A percentile compares a stretch with the other conserved stretches of the same genome.
Evolutionary conservation across 805 yeast species (phyloP).

Genomic region (Spathaspora passalidarum): DNA sequence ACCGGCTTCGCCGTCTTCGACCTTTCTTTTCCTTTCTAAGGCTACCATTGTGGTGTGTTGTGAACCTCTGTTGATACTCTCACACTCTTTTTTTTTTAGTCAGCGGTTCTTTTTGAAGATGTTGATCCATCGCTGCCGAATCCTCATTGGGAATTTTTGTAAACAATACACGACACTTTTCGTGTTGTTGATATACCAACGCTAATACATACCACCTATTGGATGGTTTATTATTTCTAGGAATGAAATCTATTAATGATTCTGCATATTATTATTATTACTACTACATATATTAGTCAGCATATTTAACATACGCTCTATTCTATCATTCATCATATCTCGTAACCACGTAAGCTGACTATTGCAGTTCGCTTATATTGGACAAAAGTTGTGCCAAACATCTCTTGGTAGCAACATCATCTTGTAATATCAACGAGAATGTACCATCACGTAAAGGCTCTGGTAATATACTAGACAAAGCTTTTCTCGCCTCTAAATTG

Average conservation of each 20-base stretch:
- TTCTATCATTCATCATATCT: neutral
- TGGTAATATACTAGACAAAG: constrained; percentile 79
- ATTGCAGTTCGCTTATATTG: constrained; percentile 43
- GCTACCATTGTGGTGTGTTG: constrained; percentile 39
- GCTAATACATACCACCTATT: neutral
- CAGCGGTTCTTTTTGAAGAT: neutral
- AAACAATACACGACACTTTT: neutral
- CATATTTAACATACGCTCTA: neutral
- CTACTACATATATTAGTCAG: neutral
- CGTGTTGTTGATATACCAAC: no score
- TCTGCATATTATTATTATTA: neutral
- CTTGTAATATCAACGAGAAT: constrained; percentile 72
- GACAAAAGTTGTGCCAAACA: constrained; percentile 80
- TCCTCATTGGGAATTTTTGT: neutral
- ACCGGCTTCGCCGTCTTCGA: constrained; percentile 14
- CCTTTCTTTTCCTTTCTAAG: constrained; percentile 33
- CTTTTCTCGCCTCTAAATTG: constrained; percentile 85
- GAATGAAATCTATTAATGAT: neutral
- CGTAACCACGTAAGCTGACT: neutral
- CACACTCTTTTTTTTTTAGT: no score
- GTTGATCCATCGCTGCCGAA: neutral
- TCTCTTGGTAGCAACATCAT: constrained; percentile 83
- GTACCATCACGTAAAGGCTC: constrained; percentile 86
- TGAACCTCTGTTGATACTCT: neutral
- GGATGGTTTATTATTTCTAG: neutral